Evolutionary conservation across 2,329 filamentous ascomycete species (phyloP).

Genomic region (Talaromyces sp.): DNA sequence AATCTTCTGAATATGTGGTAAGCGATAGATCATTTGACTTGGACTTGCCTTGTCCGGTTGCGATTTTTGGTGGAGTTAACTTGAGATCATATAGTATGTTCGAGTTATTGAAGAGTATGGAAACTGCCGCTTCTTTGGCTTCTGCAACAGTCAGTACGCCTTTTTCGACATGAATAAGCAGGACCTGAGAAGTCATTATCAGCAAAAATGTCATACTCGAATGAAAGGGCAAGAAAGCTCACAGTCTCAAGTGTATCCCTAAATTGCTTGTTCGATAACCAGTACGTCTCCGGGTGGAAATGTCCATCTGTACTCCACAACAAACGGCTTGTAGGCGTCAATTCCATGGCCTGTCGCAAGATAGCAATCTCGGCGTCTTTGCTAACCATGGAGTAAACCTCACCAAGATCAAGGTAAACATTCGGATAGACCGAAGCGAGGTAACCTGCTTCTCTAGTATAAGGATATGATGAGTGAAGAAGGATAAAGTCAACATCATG

Average conservation of each 20-base stretch:
- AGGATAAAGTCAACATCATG: conserved; percentile 70
- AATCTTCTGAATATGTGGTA: conserved; percentile 22
- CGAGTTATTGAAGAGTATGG: conserved; percentile 72
- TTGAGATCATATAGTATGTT: conserved; percentile 69
- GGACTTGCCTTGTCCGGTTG: background rate
- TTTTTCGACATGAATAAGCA: conserved; percentile 64
- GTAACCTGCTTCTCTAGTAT: conserved; percentile 73
- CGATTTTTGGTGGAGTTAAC: conserved; percentile 29
- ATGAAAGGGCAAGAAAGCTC: conserved; percentile 22
- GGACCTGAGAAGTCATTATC: conserved; percentile 47
- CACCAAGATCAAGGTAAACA: conserved; percentile 77
- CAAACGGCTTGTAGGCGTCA: conserved; percentile 71
- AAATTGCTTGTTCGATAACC: conserved; percentile 69
- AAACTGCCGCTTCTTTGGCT: conserved; percentile 61
- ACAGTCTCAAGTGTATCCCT: conserved; percentile 67
- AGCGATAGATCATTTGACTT: background rate
- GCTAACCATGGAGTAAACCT: conserved; percentile 76
- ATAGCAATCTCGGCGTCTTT: conserved; percentile 70
- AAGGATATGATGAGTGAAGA: conserved; percentile 78
- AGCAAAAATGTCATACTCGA: background rate
- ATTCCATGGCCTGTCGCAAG: conserved; percentile 68
- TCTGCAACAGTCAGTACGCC: conserved; percentile 60
- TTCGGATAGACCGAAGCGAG: conserved; percentile 74
- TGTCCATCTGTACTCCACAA: conserved; percentile 80
- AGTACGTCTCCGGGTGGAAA: conserved; percentile 74